Conservation (phyloP, 345 rosid genomes). For the Geranium rotundifolium region DNA sequence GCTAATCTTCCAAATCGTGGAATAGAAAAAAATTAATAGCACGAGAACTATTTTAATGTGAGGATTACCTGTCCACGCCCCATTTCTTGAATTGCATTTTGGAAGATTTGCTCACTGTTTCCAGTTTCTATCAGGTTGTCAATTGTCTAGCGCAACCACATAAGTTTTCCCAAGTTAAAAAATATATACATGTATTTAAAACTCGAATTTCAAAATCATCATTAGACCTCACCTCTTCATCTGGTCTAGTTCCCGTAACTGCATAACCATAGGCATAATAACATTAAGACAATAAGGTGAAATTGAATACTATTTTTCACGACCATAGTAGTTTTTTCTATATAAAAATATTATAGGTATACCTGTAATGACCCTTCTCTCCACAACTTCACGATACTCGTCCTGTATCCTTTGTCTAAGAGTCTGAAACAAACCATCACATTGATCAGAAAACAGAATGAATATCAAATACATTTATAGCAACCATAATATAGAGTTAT, state of each 20-base stretch:
- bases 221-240: slow-evolving; percentile 44
- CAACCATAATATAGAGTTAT: slow-evolving; percentile 1
- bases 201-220: slow-evolving; percentile 5
- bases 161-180: slow-evolving; percentile 14
- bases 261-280: slow-evolving; percentile 1
- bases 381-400: slow-evolving; percentile 86
- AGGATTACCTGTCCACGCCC: slow-evolving; percentile 75
- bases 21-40: background rate
- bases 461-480: background rate
- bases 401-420: slow-evolving; percentile 76
- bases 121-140: slow-evolving; percentile 87
- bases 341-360: slow-evolving; percentile 3
- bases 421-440: slow-evolving; percentile 36
- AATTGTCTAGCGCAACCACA: slow-evolving; percentile 40
- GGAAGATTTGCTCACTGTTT: slow-evolving; percentile 86
- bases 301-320: no score
- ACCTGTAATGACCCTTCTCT: slow-evolving; percentile 87
- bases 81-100: slow-evolving; percentile 82
- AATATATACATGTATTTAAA: slow-evolving; percentile 4
- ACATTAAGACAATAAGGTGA: background rate
- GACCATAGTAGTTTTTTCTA: no score
- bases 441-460: slow-evolving; percentile 5
- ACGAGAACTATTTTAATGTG: background rate
- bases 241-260: slow-evolving; percentile 64
- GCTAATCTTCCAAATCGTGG: background rate